Evolutionary conservation across 176 grass and related monocot genomes (phyloP), one percentile per base, ranked within the genome.

Genomic region (Ampelocalamus luodianensis): DNA sequence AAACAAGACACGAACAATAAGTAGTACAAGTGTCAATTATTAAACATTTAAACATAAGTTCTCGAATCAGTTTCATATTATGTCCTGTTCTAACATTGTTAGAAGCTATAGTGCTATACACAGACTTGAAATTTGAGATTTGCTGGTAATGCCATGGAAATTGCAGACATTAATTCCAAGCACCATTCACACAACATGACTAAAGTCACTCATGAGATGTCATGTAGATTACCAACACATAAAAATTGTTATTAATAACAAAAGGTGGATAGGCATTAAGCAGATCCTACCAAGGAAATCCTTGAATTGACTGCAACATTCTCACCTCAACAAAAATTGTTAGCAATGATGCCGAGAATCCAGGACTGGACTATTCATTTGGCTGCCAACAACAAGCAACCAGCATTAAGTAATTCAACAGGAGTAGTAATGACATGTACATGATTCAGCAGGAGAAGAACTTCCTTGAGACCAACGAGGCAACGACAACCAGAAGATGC

Each of bases 211-310:
- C 24, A 40, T 17, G 59, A 20, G 4, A 49, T 15, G 40, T 12
- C 10, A 8, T 38, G 22, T 45, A 81, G 18, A 13, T 6, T 65
- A 54, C 22, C 9, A 72, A 45, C 17, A 22, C 10, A 63, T 17
- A 29, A 88, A 32, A 43, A 17, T 38, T 69, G 24, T 37, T 60
- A 16, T 37, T 60, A 16, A 5, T 63, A 38, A 81, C 17, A 63
- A 38, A 68, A 79, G 20, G 8, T 16, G 1, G 6, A 22, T 26
- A 77, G 50, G 38, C 15, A 42, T 81, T 42, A 51, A 70, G 64
- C 77, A 53, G 77, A 20, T 76, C 14, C 1, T 67, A 76, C n/a
- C 26, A 63, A 23, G 15, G 8, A 89, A 61, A 65, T 85, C 13
- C 18, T 61, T 0, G 0, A 37, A 80, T 54, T 39, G 6, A 74